Percentiles rank a stretch among this genome's conserved stretches.
Evolutionary conservation across 2,329 filamentous ascomycete genomes (phyloP).

Genomic region (Paraphaeosphaeria minitans): DNA sequence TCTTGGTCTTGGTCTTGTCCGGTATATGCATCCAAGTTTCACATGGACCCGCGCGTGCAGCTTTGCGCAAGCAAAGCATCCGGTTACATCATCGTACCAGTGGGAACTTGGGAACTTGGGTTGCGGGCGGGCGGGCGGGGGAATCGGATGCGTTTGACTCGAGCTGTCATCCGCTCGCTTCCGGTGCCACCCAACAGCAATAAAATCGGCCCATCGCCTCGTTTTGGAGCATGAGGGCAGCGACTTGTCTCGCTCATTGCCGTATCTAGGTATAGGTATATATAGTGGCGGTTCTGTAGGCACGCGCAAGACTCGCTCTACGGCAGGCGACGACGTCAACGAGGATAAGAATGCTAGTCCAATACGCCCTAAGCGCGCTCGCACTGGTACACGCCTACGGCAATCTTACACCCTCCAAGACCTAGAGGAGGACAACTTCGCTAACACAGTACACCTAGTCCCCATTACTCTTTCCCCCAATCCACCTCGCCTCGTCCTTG

Average conservation of each 20-base stretch:
- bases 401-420: too few relatives aligned
- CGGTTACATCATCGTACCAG: conserved; percentile 2
- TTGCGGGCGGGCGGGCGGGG: background rate
- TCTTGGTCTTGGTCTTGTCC: too few relatives aligned
- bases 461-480: conserved; percentile 8
- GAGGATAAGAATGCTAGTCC: too few relatives aligned
- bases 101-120: background rate
- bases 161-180: background rate
- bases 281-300: too few relatives aligned
- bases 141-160: background rate
- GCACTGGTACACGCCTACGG: too few relatives aligned
- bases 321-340: too few relatives aligned
- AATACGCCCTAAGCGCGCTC: too few relatives aligned
- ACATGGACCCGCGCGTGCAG: background rate
- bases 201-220: background rate
- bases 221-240: too few relatives aligned
- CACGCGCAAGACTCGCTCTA: too few relatives aligned
- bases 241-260: too few relatives aligned
- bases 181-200: background rate
- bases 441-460: background rate
- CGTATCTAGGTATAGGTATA: too few relatives aligned
- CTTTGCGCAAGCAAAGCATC: background rate
- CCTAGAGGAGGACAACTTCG: too few relatives aligned
- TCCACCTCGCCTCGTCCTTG: conserved; percentile 13
- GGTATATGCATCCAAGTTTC: conserved; percentile 7